Evolutionary conservation across 306 rosid species (phyloP).

Genomic region (Alnus rubra): DNA sequence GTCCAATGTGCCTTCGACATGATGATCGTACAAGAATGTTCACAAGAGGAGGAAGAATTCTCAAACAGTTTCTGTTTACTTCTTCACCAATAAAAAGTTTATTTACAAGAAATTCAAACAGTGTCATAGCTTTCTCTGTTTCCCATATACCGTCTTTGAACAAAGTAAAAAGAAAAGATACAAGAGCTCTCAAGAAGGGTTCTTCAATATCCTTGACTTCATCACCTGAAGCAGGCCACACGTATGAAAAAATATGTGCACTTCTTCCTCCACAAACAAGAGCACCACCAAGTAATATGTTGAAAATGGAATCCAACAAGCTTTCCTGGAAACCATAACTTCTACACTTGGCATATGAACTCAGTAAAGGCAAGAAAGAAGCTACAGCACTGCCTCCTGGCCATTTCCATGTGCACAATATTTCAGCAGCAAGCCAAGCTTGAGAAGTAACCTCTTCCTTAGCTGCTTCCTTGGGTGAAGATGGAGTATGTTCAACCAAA

Average conservation of each 20-base stretch:
- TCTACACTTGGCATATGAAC: slow-evolving; percentile 56
- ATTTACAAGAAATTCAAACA: slow-evolving; percentile 59
- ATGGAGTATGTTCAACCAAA: slow-evolving; percentile 30
- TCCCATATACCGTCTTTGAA: slow-evolving; percentile 78
- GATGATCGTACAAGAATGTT: slow-evolving; percentile 59
- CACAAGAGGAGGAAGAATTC: slow-evolving; percentile 79
- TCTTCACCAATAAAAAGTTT: slow-evolving; percentile 84
- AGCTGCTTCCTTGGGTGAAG: slow-evolving; percentile 36
- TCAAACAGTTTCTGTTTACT: slow-evolving; percentile 67
- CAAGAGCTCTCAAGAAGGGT: slow-evolving; percentile 91
- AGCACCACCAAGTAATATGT: slow-evolving; percentile 74
- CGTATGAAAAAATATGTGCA: slow-evolving; percentile 47
- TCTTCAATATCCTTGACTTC: slow-evolving; percentile 68
- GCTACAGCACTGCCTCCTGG: slow-evolving; percentile 71
- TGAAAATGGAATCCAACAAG: slow-evolving; percentile 60
- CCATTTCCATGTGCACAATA: slow-evolving; percentile 97
- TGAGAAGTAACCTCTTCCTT: slow-evolving; percentile 51
- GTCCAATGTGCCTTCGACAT: slow-evolving; percentile 28
- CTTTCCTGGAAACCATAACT: slow-evolving; percentile 43
- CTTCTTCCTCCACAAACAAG: slow-evolving; percentile 64
- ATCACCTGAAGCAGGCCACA: slow-evolving; percentile 58
- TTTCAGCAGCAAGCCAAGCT: slow-evolving; percentile 92
- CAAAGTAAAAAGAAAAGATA: slow-evolving; percentile 60
- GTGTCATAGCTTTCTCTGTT: slow-evolving; percentile 45
- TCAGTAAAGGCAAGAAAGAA: slow-evolving; percentile 75